Percentiles rank a stretch among this genome's conserved stretches.
phyloP scores from a whole-genome alignment of 2,329 filamentous ascomycete species.

The Aspergillus texensis region DNA sequence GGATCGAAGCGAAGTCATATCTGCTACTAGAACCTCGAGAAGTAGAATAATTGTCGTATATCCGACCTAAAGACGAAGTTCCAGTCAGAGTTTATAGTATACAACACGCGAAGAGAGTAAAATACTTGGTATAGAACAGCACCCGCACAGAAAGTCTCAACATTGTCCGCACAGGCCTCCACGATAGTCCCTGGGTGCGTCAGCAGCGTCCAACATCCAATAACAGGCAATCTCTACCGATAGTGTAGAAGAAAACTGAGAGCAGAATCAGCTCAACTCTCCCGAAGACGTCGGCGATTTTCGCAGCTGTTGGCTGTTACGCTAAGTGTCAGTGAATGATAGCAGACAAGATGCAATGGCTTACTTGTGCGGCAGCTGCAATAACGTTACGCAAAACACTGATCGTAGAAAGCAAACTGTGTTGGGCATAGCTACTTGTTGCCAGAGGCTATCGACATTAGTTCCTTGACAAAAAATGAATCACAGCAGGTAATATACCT shows the following conservation, averaged over 20 bases:
- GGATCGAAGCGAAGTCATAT: slow-evolving; percentile 64
- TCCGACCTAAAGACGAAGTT: slow-evolving; percentile 49
- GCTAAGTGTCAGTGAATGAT: not conserved
- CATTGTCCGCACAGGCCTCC: slow-evolving; percentile 54
- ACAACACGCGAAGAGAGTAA: too few relatives aligned
- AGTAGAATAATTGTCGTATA: slow-evolving; percentile 65
- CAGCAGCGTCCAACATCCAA: not conserved
- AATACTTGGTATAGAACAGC: slow-evolving; percentile 59
- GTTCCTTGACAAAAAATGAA: not conserved
- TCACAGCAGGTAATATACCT: slow-evolving; percentile 26
- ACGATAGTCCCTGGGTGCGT: slow-evolving; percentile 52
- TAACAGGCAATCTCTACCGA: slow-evolving; percentile 36
- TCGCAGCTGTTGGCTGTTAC: slow-evolving; percentile 59
- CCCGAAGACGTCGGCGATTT: slow-evolving; percentile 66
- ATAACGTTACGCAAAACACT: slow-evolving; percentile 62
- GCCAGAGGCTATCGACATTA: slow-evolving; percentile 49
- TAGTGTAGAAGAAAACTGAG: slow-evolving; percentile 59
- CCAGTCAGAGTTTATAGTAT: not conserved
- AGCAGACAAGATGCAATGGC: slow-evolving; percentile 2
- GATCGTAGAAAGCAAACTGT: slow-evolving; percentile 62
- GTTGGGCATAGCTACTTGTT: slow-evolving; percentile 53
- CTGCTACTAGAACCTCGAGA: slow-evolving; percentile 66
- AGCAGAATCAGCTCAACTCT: slow-evolving; percentile 61
- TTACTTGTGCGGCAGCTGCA: slow-evolving; percentile 58
- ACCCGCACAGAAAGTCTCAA: slow-evolving; percentile 59